These are phyloP conservation scores for Metarhizium anisopliae DNA, from an alignment of 2,329 filamentous ascomycete species.

Conservation along the genomic window DNA sequence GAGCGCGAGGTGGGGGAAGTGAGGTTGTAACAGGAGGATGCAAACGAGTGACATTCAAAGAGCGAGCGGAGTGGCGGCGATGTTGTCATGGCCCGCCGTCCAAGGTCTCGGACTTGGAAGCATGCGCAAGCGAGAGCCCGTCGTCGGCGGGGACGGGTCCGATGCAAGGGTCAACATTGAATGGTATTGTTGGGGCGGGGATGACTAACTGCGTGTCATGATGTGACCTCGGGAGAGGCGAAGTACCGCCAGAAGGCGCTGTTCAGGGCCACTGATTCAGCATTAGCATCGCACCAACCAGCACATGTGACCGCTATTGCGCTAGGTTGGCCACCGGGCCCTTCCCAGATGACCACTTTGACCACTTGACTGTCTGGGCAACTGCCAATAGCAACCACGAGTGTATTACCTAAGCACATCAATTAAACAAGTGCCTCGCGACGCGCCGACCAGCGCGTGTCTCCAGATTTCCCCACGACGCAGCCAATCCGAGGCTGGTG, in stretches of 20 bases:
- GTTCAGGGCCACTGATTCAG: too few relatives aligned
- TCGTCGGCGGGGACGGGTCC: background rate
- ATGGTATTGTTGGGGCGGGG: too few relatives aligned
- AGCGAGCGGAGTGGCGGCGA: slow-evolving; percentile 5
- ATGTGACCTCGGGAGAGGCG: too few relatives aligned
- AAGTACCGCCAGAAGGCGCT: too few relatives aligned
- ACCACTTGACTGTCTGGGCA: too few relatives aligned
- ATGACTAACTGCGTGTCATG: too few relatives aligned
- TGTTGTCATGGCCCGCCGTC: slow-evolving; percentile 11
- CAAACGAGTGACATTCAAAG: background rate
- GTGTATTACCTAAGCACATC: slow-evolving; percentile 1
- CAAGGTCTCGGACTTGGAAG: background rate
- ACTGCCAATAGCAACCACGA: too few relatives aligned
- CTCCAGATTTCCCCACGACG: background rate
- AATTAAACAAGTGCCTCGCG: background rate
- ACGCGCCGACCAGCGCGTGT: slow-evolving; percentile 1
- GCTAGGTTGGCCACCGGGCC: too few relatives aligned
- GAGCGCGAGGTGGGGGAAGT: background rate
- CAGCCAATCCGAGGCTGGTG: background rate
- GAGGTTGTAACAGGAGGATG: background rate
- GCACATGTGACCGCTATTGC: too few relatives aligned
- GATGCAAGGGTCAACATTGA: too few relatives aligned
- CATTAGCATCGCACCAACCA: too few relatives aligned
- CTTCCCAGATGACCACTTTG: too few relatives aligned
- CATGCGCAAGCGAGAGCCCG: background rate